These are phyloP conservation scores for Phytophthora lateralis DNA, from an alignment of 352 stramenopile species.

Conservation along the genomic window DNA sequence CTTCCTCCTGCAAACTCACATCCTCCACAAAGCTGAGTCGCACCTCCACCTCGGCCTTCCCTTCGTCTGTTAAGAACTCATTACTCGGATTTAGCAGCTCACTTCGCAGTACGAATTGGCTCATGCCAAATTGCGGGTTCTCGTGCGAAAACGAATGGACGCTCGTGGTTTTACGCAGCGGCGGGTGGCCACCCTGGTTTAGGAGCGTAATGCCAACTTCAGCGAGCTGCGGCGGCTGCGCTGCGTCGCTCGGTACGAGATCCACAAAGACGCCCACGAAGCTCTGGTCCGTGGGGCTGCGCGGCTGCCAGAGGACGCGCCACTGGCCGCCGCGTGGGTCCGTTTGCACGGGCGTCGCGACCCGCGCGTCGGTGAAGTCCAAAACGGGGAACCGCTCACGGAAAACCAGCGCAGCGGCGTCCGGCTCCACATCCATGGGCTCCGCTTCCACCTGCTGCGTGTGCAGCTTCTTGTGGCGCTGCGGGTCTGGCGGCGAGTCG, in stretches of 20 bases:
- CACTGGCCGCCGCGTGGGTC: conserved; percentile 54
- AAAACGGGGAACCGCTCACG: conserved; percentile 51
- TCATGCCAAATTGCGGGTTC: conserved; percentile 60
- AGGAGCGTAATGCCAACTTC: conserved; percentile 57
- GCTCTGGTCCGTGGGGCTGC: conserved; percentile 46
- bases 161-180: conserved; percentile 42
- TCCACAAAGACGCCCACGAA: conserved; percentile 70
- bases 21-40: conserved; percentile 36
- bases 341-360: conserved; percentile 35
- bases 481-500: conserved; percentile 24
- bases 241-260: conserved; percentile 34
- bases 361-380: conserved; percentile 29
- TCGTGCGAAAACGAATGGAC: conserved; percentile 61
- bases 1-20: conserved; percentile 7
- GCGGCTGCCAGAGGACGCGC: conserved; percentile 71
- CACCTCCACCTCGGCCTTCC: conserved; percentile 57
- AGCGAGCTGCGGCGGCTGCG: conserved; percentile 5
- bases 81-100: conserved; percentile 55
- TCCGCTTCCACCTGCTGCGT: conserved; percentile 8
- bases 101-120: conserved; percentile 51
- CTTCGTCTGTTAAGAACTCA: conserved; percentile 48
- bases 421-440: conserved; percentile 16
- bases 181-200: conserved; percentile 28
- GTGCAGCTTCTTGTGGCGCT: conserved; percentile 39
- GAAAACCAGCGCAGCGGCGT: conserved; percentile 33